Base-by-base conservation (phyloP, 345 rosid species). In the Ceriops decandra region DNA sequence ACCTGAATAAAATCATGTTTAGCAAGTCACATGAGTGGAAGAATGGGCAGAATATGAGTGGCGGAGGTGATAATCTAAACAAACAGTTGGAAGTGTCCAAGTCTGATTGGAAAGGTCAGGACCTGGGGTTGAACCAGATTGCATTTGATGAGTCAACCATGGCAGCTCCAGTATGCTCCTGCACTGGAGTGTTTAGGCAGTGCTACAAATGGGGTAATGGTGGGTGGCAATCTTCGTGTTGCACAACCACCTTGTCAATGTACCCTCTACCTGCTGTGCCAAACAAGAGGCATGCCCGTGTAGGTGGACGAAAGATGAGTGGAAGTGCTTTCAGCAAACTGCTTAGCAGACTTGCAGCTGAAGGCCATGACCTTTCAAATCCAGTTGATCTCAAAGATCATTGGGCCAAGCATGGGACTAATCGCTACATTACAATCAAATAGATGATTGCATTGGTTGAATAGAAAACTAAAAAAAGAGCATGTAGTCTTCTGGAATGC, bases 191-290 rank as follows among this genome's bases (percentile, higher is more conserved):
- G 20, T 77, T 85, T 8, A 87, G 98, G 77, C 99, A 95, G 69
- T 95, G 98, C 87, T 95, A 95, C 78, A 95, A 95, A 79, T 95
- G 99, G 99, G 99, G 99, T 5, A 95, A 82, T 49, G 98, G 99
- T 31, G 99, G 99, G 10, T 95, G 99, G 99, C 98, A 95, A 65
- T 95, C 99, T 56, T 85, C 99, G 1, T 95, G 99, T 65, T 95
- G 99, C 93, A 95, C 99, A 5, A 95, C 95, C 60, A 80, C 88
- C 26, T 61, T 95, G 58, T 95, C 99, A 10, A 77, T 90, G 88
- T 76, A 91, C 66, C 99, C 99, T 0, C 81, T 95, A 32, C 99
- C 98, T 0, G 84, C 93, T 0, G 80, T 88, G 64, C 98, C 98
- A 38, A 91, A 95, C 80, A 95, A 95, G 69, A 82, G 88, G 42